Evolutionary conservation across 805 yeast genomes (phyloP).

Genomic region (Starmerella roubikii): DNA sequence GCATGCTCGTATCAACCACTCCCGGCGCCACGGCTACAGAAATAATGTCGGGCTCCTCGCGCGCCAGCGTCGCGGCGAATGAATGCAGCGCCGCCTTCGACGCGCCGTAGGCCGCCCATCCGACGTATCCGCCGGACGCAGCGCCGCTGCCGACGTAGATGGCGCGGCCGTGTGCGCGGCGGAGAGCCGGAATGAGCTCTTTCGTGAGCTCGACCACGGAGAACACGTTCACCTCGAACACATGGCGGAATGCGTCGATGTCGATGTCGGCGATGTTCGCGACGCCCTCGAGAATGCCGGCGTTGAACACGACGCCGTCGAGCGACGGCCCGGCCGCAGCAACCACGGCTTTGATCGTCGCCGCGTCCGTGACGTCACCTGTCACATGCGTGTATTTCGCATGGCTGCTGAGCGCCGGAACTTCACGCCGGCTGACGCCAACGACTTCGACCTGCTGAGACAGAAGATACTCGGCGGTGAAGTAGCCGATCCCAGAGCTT

Average conservation of each 20-base stretch:
- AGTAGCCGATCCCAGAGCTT: constrained; percentile 46
- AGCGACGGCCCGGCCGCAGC: constrained; percentile 25
- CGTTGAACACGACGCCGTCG: constrained; percentile 46
- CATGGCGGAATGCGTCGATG: constrained; percentile 44
- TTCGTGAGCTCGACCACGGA: constrained; percentile 50
- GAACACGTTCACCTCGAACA: constrained; percentile 68
- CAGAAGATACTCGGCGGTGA: constrained; percentile 46
- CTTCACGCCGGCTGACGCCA: constrained; percentile 59
- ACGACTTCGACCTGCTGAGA: constrained; percentile 35
- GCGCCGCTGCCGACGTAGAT: constrained; percentile 90
- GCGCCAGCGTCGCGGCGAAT: constrained; percentile 49
- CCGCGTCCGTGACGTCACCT: constrained; percentile 42
- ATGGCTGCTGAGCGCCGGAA: constrained; percentile 28
- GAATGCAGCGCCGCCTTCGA: constrained; percentile 87
- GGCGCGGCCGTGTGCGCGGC: constrained; percentile 43
- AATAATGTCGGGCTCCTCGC: constrained; percentile 46
- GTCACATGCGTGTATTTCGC: constrained; percentile 28
- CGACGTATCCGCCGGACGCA: constrained; percentile 43
- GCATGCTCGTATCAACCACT: constrained; percentile 87
- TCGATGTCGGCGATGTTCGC: constrained; percentile 32
- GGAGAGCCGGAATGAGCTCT: constrained; percentile 36
- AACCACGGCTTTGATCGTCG: constrained; percentile 24
- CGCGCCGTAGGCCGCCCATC: constrained; percentile 88
- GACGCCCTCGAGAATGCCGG: constrained; percentile 74
- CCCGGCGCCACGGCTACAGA: constrained; percentile 83